Evolutionary conservation across 2,329 filamentous ascomycete genomes (phyloP).

Genomic region (Dendrostoma leiphaemia): DNA sequence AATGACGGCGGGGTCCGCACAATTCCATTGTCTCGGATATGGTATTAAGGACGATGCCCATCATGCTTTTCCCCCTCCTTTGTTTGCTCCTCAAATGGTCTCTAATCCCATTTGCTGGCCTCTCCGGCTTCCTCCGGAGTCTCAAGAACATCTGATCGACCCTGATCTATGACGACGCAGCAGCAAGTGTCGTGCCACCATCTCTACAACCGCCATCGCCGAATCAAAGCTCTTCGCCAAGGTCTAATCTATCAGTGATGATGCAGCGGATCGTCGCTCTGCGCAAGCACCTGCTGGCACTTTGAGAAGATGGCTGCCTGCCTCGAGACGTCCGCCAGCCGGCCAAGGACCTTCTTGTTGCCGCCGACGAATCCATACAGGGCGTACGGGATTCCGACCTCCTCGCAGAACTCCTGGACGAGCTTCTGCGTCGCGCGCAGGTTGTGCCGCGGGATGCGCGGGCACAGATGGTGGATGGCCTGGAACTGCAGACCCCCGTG

Average conservation of each 20-base stretch:
- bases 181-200: not conserved
- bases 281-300: slow-evolving; percentile 58
- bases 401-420: slow-evolving; percentile 77
- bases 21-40: not conserved
- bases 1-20: not conserved
- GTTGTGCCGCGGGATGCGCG: slow-evolving; percentile 81
- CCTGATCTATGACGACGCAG: not conserved
- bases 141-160: not conserved
- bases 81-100: not conserved
- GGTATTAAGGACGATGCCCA: slow-evolving; percentile 1
- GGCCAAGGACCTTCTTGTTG: slow-evolving; percentile 76
- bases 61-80: not conserved
- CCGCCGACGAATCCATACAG: slow-evolving; percentile 82
- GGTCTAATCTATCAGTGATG: slow-evolving; percentile 14
- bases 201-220: not conserved
- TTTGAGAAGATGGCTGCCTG: slow-evolving; percentile 76
- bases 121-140: not conserved
- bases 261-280: slow-evolving; percentile 27
- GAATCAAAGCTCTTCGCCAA: not conserved
- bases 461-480: slow-evolving; percentile 82
- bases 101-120: not conserved
- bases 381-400: slow-evolving; percentile 81
- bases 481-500: slow-evolving; percentile 90
- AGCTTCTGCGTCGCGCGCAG: slow-evolving; percentile 71
- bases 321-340: slow-evolving; percentile 73